These are phyloP conservation scores for Erysiphe pisi DNA, from an alignment of 2,329 filamentous ascomycete genomes.

Conservation along the genomic window DNA sequence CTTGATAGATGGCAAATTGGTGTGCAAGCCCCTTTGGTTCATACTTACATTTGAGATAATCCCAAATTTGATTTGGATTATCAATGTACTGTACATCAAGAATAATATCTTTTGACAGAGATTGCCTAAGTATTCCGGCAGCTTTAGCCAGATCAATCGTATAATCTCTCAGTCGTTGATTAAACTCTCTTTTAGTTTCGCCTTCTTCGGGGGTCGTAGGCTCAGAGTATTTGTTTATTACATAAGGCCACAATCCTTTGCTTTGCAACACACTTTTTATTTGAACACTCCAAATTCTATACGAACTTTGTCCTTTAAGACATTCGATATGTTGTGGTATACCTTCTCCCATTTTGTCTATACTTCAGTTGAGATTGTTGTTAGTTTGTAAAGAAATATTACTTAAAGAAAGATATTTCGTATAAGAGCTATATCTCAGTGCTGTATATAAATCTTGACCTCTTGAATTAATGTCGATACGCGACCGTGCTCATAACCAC, in stretches of 20 bases:
- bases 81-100: constrained; percentile 26
- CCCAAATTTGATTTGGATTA: not conserved
- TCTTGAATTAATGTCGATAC: too few relatives aligned
- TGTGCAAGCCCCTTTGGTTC: not conserved
- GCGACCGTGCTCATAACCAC: not conserved
- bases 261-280: not conserved
- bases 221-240: not conserved
- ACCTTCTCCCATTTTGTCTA: not conserved
- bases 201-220: not conserved
- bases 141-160: not conserved
- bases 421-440: too few relatives aligned
- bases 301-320: not conserved
- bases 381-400: not conserved
- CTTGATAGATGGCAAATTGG: not conserved
- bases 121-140: not conserved
- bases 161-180: not conserved
- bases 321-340: not conserved
- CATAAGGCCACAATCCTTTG: not conserved
- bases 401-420: not conserved
- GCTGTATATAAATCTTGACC: too few relatives aligned
- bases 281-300: not conserved
- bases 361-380: not conserved
- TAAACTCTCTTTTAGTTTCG: not conserved
- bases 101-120: not conserved
- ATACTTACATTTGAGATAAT: constrained; percentile 7